A percentile compares a stretch with the other conserved stretches of the same genome.
These are phyloP conservation scores for Babesia ovata DNA, from an alignment of 169 alveolate species.

Conservation along the genomic window DNA sequence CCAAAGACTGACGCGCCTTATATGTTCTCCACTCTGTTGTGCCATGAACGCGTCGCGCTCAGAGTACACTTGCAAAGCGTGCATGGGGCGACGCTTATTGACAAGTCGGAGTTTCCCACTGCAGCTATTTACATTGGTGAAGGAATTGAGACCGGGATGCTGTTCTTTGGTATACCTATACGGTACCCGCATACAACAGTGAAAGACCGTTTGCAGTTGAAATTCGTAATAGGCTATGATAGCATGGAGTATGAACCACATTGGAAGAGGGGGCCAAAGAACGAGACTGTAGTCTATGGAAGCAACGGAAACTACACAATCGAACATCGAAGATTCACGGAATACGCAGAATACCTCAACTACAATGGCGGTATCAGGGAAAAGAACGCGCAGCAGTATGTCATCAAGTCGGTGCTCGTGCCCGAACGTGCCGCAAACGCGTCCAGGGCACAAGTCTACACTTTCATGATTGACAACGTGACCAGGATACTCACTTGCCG, in stretches of 20 bases:
- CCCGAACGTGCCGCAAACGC: constrained; percentile 4
- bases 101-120: background rate
- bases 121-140: background rate
- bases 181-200: background rate
- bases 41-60: constrained; percentile 1
- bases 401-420: constrained; percentile 3
- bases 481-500: background rate
- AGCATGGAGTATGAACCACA: constrained; percentile 7
- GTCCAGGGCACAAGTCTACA: background rate
- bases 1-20: background rate
- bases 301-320: constrained; percentile 8
- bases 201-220: constrained; percentile 4
- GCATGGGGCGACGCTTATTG: background rate
- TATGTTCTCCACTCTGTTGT: background rate
- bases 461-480: background rate
- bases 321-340: background rate
- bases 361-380: background rate
- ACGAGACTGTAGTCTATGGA: background rate
- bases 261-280: background rate
- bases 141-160: background rate
- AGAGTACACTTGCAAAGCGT: constrained; percentile 5
- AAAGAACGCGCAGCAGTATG: background rate
- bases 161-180: constrained; percentile 3
- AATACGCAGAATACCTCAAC: background rate
- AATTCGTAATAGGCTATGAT: background rate